A percentile compares a stretch with the other conserved stretches of the same genome.
phyloP scores from a whole-genome alignment of 148 eudicot species.

The Spergularia bocconei region DNA sequence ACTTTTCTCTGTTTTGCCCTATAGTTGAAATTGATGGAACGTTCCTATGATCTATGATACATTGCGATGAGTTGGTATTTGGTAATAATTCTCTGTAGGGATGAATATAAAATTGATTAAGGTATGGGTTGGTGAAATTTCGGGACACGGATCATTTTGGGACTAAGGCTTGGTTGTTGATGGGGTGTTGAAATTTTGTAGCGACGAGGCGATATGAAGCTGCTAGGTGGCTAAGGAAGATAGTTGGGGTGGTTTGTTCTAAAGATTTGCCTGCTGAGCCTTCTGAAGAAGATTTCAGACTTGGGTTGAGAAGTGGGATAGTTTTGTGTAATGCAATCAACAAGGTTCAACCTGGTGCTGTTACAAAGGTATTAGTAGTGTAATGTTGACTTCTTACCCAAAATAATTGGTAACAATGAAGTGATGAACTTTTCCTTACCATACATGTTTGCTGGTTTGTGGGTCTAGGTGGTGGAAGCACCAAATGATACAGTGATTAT shows the following conservation, averaged over 20 bases:
- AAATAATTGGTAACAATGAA: too few species aligned
- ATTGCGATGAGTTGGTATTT: too few species aligned
- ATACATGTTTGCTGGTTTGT: constrained; percentile 11
- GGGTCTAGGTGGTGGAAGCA: constrained; percentile 67
- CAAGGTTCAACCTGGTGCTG: constrained; percentile 68
- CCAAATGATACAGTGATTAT: constrained; percentile 52
- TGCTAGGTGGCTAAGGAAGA: constrained; percentile 83
- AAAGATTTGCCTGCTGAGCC: constrained; percentile 96
- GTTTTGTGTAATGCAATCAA: constrained; percentile 90
- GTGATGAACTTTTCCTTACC: too few species aligned
- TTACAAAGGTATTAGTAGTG: constrained; percentile 53
- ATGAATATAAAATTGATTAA: background rate
- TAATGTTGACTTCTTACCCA: background rate
- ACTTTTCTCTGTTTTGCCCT: background rate
- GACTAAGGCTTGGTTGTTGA: too few species aligned
- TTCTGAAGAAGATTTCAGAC: constrained; percentile 85
- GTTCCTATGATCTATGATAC: background rate
- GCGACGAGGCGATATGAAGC: constrained; percentile 86
- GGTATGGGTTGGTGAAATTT: constrained; percentile 9
- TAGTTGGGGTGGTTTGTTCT: constrained; percentile 77
- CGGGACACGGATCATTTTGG: background rate
- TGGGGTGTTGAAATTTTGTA: constrained; percentile 28
- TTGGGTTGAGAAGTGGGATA: constrained; percentile 83
- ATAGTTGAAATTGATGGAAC: background rate
- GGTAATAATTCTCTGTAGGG: background rate